Evolutionary conservation across 768 basidiomycete species (phyloP).

Genomic region (Phylloporus rhodoxanthus): DNA sequence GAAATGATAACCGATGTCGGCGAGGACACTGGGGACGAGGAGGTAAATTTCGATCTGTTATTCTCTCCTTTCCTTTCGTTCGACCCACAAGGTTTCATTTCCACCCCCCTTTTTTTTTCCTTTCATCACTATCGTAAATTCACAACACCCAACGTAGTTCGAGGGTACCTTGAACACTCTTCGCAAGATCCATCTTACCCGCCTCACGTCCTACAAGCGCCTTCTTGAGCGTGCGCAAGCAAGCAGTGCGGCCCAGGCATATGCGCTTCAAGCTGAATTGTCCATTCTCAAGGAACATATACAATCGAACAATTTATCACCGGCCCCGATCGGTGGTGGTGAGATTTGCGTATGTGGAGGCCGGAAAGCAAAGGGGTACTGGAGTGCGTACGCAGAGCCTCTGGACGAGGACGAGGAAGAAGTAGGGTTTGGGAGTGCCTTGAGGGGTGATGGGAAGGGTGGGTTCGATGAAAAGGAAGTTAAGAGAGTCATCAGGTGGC

Average conservation of each 20-base stretch:
- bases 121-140: neutral
- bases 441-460: constrained; percentile 44
- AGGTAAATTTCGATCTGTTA: constrained; percentile 38
- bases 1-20: constrained; percentile 60
- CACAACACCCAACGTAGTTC: constrained; percentile 31
- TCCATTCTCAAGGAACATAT: constrained; percentile 51
- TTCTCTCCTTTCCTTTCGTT: neutral
- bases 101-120: neutral
- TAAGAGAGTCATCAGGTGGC: constrained; percentile 52
- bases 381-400: constrained; percentile 57
- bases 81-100: neutral
- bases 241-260: constrained; percentile 72
- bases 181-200: constrained; percentile 40
- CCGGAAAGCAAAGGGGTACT: constrained; percentile 57
- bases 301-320: constrained; percentile 16
- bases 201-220: constrained; percentile 70
- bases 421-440: constrained; percentile 41
- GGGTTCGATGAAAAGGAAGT: constrained; percentile 68
- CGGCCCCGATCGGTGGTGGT: constrained; percentile 14
- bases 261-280: constrained; percentile 80
- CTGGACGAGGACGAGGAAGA: constrained; percentile 41
- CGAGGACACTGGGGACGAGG: constrained; percentile 68
- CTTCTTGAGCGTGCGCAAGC: constrained; percentile 77
- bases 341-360: constrained; percentile 53
- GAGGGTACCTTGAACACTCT: constrained; percentile 39